These are phyloP conservation scores for Stylosanthes scabra DNA, from an alignment of 331 rosid species.

Conservation along the genomic window DNA sequence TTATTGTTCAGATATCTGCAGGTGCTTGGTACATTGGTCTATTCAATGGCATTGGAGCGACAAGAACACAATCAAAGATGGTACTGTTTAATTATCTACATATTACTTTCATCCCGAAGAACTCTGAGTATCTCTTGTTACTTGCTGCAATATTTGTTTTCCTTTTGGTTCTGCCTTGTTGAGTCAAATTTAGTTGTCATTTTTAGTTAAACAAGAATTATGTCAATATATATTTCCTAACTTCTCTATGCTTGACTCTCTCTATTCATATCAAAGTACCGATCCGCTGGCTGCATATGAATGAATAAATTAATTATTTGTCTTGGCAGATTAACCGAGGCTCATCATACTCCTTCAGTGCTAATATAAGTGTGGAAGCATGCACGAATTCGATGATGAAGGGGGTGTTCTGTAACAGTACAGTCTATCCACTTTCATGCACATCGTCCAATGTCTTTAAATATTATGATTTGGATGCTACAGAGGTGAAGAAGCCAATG, in stretches of 20 bases:
- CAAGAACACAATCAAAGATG: constrained; percentile 95
- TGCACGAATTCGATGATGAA: constrained; percentile 73
- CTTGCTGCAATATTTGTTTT: constrained; percentile 2
- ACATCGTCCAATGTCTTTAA: constrained; percentile 45
- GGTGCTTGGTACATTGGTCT: constrained; percentile 96
- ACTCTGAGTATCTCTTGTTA: constrained; percentile 21
- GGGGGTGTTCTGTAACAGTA: constrained; percentile 82
- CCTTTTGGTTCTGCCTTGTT: constrained; percentile 17
- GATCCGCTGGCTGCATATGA: neutral
- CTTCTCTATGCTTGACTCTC: neutral
- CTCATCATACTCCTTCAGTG: constrained; percentile 69
- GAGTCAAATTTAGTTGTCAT: constrained; percentile 14
- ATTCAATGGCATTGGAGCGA: constrained; percentile 88
- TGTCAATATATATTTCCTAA: no score
- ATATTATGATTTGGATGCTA: constrained; percentile 42
- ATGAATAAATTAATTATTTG: constrained; percentile 20
- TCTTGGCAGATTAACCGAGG: constrained; percentile 78
- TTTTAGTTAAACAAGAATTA: neutral
- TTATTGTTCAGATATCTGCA: constrained; percentile 79
- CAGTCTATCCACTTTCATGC: constrained; percentile 80
- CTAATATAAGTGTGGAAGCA: constrained; percentile 86
- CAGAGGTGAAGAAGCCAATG: constrained; percentile 44
- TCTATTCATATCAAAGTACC: constrained; percentile 11
- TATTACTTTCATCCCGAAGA: constrained; percentile 15
- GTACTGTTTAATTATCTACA: constrained; percentile 48